These are phyloP conservation scores for Vitis labrusca DNA, from an alignment of 164 flowering plant species.

Conservation along the genomic window DNA sequence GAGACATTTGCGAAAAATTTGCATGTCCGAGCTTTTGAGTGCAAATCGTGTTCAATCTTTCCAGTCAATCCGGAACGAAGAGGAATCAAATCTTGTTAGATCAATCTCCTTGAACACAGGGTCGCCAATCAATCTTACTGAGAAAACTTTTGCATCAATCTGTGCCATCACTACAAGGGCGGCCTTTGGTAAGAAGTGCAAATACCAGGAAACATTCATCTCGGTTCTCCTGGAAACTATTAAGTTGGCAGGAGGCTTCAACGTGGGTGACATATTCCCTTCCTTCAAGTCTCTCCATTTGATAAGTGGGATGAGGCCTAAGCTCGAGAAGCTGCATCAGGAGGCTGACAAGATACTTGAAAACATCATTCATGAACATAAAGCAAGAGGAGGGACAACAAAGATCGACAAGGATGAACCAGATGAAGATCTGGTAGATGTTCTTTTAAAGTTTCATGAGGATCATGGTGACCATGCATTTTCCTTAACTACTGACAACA, in stretches of 20 bases:
- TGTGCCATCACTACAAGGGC: conserved; percentile 25
- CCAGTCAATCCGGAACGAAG: conserved; percentile 36
- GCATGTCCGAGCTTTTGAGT: conserved; percentile 33
- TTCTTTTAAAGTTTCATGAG: conserved; percentile 21
- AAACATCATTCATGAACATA: conserved; percentile 25
- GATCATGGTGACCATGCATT: conserved; percentile 4
- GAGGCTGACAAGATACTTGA: conserved; percentile 18
- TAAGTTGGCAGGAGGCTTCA: conserved; percentile 26
- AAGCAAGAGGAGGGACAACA: not conserved
- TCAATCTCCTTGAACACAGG: conserved; percentile 8
- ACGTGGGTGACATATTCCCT: conserved; percentile 35
- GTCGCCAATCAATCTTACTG: conserved; percentile 15
- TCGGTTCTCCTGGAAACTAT: conserved; percentile 9
- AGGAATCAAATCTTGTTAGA: conserved; percentile 14
- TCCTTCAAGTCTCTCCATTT: conserved; percentile 18
- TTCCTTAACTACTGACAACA: conserved; percentile 16
- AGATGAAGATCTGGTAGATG: conserved; percentile 31
- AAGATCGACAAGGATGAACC: not conserved
- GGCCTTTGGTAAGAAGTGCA: conserved; percentile 37
- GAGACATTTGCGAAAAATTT: conserved; percentile 45
- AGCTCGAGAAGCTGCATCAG: conserved; percentile 13
- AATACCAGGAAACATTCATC: conserved; percentile 31
- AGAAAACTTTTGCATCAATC: conserved; percentile 16
- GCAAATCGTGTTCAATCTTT: conserved; percentile 34
- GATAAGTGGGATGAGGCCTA: conserved; percentile 23